Evolutionary conservation across 202 grass and related monocot species (phyloP), one percentile per base, ranked within the genome.

Genomic region (Carex arenaria): DNA sequence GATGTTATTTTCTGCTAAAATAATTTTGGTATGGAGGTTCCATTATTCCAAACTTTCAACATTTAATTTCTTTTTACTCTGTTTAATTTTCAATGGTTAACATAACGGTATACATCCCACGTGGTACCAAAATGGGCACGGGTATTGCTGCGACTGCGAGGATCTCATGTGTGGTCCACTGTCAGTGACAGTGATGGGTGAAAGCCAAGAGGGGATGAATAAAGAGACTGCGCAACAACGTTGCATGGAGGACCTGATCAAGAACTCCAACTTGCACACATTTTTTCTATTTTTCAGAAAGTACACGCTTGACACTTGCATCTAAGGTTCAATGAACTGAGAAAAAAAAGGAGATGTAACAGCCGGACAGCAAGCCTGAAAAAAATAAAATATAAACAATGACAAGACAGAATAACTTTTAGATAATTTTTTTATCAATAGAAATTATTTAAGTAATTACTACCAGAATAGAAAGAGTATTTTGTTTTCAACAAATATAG

Each of bases 251-350:
- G n/a, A 53, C 14, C 57, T 64, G 7, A 64, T 22, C 79, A 61
- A 67, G 15, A 22, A 15, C 63, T 49, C 61, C 60, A 81, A 59
- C 38, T 81, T 45, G 79, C 79, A 81, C 47, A 53, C 23, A 7
- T 71, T 10, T 12, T 22, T 3, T 6, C 42, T 52, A 14, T 14
- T 64, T 64, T 14, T 64, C 5, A 5, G 4, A 64, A 64, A 64
- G 26, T 13, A 64, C 11, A 31, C 23, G 13, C 23, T 52, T 72
- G 69, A 42, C 7, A 15, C 60, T 51, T 67, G 79, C 79, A 67
- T 47, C 43, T 81, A 42, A 81, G 79, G 61, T 81, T 66, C 79
- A 81, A 53, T 81, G 79, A 65, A 81, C 78, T 11, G 36, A 81
- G 79, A 3, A 61, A 19, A 52, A 64, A 47, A 32, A 7, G 0